Percentiles rank a stretch among this genome's conserved stretches.
Evolutionary conservation across 2,329 filamentous ascomycete genomes (phyloP).

Genomic region (Sarocladium kiliense): DNA sequence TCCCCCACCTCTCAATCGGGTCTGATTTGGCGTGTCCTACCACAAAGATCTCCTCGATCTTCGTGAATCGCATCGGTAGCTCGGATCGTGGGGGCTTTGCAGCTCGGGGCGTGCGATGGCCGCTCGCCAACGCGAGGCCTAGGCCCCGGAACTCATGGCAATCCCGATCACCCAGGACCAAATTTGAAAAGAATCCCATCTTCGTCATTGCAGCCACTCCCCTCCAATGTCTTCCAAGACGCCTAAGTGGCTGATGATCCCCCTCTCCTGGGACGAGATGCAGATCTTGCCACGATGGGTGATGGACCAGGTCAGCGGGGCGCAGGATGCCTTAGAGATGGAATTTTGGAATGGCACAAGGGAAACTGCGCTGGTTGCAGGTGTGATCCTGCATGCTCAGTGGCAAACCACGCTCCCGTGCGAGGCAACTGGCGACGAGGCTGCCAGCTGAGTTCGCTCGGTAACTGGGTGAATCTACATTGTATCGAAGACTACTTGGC

Average conservation of each 20-base stretch:
- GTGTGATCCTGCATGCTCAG: background rate
- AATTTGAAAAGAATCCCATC: background rate
- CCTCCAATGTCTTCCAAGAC: background rate
- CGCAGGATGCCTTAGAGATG: background rate
- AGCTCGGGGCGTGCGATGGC: background rate
- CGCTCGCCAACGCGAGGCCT: background rate
- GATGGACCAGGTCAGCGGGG: background rate
- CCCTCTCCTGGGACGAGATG: background rate
- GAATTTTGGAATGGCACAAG: background rate
- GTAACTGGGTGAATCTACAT: no score
- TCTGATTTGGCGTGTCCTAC: background rate
- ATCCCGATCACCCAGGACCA: no score
- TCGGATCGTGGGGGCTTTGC: constrained; percentile 20
- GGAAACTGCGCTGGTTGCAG: background rate
- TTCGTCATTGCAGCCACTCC: background rate
- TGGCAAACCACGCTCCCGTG: background rate
- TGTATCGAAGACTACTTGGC: no score
- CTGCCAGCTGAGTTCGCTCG: background rate
- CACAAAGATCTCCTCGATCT: constrained; percentile 18
- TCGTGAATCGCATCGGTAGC: constrained; percentile 21
- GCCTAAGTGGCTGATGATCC: background rate
- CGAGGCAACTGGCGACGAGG: background rate
- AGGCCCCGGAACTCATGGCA: background rate
- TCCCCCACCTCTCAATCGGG: background rate
- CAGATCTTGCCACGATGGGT: background rate